Evolutionary conservation across 2,329 filamentous ascomycete species (phyloP).

Genomic region (Colletotrichum shisoi): DNA sequence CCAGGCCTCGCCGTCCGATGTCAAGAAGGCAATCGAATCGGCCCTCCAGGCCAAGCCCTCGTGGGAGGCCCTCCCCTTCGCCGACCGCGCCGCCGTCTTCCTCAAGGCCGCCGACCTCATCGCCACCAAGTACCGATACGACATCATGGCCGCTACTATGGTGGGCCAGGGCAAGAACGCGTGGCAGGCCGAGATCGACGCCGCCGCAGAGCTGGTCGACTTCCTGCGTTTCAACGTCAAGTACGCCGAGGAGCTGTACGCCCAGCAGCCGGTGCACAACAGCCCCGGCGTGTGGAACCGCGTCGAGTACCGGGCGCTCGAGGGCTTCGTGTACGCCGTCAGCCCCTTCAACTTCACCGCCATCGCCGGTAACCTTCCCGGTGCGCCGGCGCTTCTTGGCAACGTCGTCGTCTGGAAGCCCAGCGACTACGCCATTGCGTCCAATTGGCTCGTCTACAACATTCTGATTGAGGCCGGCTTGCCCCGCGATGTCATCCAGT

Average conservation of each 20-base stretch:
- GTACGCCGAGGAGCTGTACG: slow-evolving; percentile 90
- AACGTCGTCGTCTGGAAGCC: slow-evolving; percentile 98
- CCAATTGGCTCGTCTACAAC: slow-evolving; percentile 88
- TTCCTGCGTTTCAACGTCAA: slow-evolving; percentile 95
- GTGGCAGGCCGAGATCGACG: slow-evolving; percentile 99
- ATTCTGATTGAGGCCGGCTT: slow-evolving; percentile 92
- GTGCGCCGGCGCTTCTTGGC: slow-evolving; percentile 84
- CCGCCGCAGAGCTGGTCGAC: slow-evolving; percentile 89
- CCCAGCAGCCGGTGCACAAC: slow-evolving; percentile 85
- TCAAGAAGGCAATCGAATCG: slow-evolving; percentile 80
- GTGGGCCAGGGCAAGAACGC: slow-evolving; percentile 97
- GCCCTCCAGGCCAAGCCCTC: slow-evolving; percentile 84
- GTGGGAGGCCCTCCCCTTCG: slow-evolving; percentile 88
- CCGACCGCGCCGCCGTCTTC: slow-evolving; percentile 91
- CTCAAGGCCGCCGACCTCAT: slow-evolving; percentile 95
- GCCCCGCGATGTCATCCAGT: slow-evolving; percentile 89
- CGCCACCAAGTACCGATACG: slow-evolving; percentile 90
- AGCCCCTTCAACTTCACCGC: slow-evolving; percentile 98
- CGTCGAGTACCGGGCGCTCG: slow-evolving; percentile 85
- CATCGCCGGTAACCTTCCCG: slow-evolving; percentile 86
- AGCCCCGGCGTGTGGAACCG: slow-evolving; percentile 89
- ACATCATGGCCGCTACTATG: slow-evolving; percentile 96
- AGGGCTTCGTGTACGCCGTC: slow-evolving; percentile 95
- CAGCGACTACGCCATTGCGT: slow-evolving; percentile 86
- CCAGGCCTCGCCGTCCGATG: slow-evolving; percentile 78